Evolutionary conservation across 371 early-diverging fungal species (phyloP), one percentile per base, ranked within the genome.

Genomic region (Mortierella sp.): DNA sequence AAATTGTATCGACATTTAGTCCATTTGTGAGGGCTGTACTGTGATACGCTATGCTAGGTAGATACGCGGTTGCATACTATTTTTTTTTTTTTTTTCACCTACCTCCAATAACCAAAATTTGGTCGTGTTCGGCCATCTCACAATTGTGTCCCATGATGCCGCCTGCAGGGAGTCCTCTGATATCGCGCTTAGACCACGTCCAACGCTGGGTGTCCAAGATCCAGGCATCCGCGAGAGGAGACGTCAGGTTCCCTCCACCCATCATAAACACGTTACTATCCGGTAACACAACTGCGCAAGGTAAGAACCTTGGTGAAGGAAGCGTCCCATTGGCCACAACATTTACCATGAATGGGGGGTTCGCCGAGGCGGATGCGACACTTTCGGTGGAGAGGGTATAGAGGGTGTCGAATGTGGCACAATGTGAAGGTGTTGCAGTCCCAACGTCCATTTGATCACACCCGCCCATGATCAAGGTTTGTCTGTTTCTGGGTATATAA

Each of bases 71-170:
- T 47, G 61, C 36, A 28, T 22, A 38, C 21, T 45, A 36, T 45
- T 67, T 58, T 58, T 33, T 40, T 41, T 60, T 59, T 50, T 67
- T 28, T 41, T 57, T 65, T 36, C 22, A 28, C 38, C 9, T 62
- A 78, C 78, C 78, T 78, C 78, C 78, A 53, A 78, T 47, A 21
- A 78, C 78, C 41, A 78, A 58, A 48, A 78, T 67, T 53, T 78
- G 78, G 22, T 66, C 70, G 15, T 38, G 40, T 16, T 21, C 57
- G 0, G 63, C 73, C 19, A 70, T 4, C 9, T 70, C 58, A 15
- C 79, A 79, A 36, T 65, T 67, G 21, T 79, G 79, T 16, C 79
- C 79, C 74, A 70, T 79, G 58, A 79, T 67, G 0, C 79, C 79
- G 32, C 67, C 53, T 15, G 21, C 19, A 16, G 79, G 79, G 21